Evolutionary conservation across 139 green algal species (phyloP).

Genomic region (Chlamydomonas incerta): DNA sequence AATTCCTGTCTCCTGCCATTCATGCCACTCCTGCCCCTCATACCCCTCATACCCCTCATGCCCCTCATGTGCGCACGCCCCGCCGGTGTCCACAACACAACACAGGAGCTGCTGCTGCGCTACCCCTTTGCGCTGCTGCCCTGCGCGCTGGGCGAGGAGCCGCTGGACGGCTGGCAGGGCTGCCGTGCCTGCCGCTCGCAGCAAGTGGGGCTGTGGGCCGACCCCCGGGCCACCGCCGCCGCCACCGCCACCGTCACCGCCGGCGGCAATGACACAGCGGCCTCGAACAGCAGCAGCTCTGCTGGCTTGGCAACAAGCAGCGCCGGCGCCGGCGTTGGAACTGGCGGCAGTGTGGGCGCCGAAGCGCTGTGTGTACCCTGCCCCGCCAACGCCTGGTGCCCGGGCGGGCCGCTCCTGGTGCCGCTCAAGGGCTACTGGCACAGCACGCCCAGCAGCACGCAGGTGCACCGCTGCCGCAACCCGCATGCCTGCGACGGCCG

Average conservation of each 20-base stretch:
- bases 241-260: too few species aligned
- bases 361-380: background rate
- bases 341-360: too few species aligned
- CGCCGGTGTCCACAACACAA: too few species aligned
- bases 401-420: background rate
- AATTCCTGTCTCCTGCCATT: too few species aligned
- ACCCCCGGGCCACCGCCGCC: too few species aligned
- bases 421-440: background rate
- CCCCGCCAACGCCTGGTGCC: background rate
- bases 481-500: background rate
- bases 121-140: background rate
- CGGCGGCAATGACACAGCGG: too few species aligned
- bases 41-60: too few species aligned
- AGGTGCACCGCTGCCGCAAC: background rate
- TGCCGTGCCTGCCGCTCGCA: background rate
- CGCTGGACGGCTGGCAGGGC: background rate
- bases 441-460: background rate
- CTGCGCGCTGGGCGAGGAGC: background rate
- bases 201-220: background rate
- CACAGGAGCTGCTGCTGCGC: too few species aligned
- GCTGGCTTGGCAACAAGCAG: too few species aligned
- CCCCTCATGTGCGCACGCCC: too few species aligned
- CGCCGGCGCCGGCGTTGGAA: too few species aligned
- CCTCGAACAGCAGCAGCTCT: background rate
- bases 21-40: too few species aligned